Evolutionary conservation across 352 stramenopile species (phyloP), one percentile per base, ranked within the genome.

Genomic region (Globisporangium viniferum): DNA sequence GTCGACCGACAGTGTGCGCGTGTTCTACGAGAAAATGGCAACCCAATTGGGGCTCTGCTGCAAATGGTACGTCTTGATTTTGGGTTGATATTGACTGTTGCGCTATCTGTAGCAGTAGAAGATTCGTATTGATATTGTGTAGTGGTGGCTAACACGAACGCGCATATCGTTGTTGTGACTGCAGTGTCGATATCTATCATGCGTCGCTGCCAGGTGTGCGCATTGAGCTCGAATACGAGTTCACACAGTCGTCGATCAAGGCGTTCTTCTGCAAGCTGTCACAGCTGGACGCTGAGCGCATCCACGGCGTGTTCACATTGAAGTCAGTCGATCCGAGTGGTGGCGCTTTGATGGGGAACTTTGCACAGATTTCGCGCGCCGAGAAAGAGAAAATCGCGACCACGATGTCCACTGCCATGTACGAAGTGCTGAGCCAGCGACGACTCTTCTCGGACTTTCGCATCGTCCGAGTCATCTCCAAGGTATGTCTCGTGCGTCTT

Each of bases 151-250:
- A 46, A 61, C 31, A 6, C 18, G 18, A 49, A n/a, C 8, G 27
- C 24, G 29, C 20, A 27, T 36, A n/a, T 27, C 35, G 15, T 59
- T 54, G 27, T 15, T 12, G 7, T 68, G 29, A 15, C n/a, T 59
- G 15, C 59, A 96, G 89, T 60, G 86, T 94, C n/a, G 84, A 96
- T 56, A 78, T 90, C 39, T 96, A 96, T 69, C 89, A 95, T 59
- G 74, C 84, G 53, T 84, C 86, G 24, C 78, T 94, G 51, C 80
- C 88, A 12, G 87, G 76, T 48, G 83, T 94, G 27, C 84, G 83
- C 57, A 68, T 84, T 15, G 86, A 94, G 46, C 79, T 94, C 24
- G 89, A 94, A 70, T 83, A 76, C 48, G 88, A 94, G 64, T 96
- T 91, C 66, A 94, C 84, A 41, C 66, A 70, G 7, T 67, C 78